Evolutionary conservation across 164 flowering plant species (phyloP).

Genomic region (Aristolochia fimbriata): DNA sequence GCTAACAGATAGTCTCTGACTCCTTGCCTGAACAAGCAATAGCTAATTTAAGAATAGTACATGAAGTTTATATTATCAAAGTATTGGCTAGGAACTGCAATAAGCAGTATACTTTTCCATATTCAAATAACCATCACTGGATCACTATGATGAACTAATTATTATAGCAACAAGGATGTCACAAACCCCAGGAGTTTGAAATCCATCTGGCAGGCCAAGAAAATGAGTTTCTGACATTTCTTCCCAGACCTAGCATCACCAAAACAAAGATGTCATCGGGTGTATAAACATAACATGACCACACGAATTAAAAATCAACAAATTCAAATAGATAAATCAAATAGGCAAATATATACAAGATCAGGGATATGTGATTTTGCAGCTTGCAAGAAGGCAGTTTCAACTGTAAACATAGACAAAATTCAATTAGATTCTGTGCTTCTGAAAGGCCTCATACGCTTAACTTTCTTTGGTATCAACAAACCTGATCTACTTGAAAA

Average conservation of each 20-base stretch:
- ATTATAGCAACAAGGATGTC: background rate
- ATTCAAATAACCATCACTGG: background rate
- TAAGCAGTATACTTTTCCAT: background rate
- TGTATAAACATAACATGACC: background rate
- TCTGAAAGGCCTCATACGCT: background rate
- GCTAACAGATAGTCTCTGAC: slow-evolving; percentile 60
- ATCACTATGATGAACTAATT: background rate
- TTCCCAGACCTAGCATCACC: slow-evolving; percentile 31
- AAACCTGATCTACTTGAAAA: slow-evolving; percentile 55
- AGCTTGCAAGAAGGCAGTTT: slow-evolving; percentile 25
- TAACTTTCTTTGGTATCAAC: background rate
- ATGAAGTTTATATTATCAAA: background rate
- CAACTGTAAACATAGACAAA: slow-evolving; percentile 25
- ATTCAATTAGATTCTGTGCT: background rate
- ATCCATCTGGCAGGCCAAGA: slow-evolving; percentile 38
- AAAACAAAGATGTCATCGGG: background rate
- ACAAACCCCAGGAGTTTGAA: slow-evolving; percentile 72
- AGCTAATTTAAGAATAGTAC: background rate
- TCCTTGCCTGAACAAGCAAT: slow-evolving; percentile 27
- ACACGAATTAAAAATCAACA: background rate
- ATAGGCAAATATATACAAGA: slow-evolving; percentile 35
- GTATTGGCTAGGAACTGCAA: background rate
- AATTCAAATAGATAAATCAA: background rate
- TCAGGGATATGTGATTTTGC: slow-evolving; percentile 40
- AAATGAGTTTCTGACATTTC: slow-evolving; percentile 44